phyloP scores from a whole-genome alignment of 2,329 filamentous ascomycete genomes.

The Zymoseptoria brevis region DNA sequence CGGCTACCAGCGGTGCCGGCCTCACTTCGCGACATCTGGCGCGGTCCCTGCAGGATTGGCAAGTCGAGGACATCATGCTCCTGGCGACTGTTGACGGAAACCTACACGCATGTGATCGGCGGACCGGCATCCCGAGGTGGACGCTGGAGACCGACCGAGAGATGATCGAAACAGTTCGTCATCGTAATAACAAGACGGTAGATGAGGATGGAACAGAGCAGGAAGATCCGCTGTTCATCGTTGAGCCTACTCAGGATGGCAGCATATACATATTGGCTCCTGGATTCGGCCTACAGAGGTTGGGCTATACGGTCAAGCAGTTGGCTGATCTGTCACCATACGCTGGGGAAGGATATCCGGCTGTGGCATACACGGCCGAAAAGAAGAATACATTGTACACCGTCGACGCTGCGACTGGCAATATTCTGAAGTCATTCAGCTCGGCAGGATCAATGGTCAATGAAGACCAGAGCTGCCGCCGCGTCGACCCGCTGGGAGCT shows the following conservation, averaged over 20 bases:
- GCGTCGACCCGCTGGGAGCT: slow-evolving; percentile 53
- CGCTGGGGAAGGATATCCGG: slow-evolving; percentile 58
- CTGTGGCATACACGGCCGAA: slow-evolving; percentile 80
- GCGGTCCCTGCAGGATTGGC: slow-evolving; percentile 98
- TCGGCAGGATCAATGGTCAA: slow-evolving; percentile 59
- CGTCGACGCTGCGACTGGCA: slow-evolving; percentile 77
- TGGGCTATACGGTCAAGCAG: slow-evolving; percentile 71
- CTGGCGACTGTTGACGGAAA: slow-evolving; percentile 99
- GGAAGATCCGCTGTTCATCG: slow-evolving; percentile 88
- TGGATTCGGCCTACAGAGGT: slow-evolving; percentile 54
- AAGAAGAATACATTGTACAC: slow-evolving; percentile 88
- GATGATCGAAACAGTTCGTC: slow-evolving; percentile 84
- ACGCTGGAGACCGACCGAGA: slow-evolving; percentile 74
- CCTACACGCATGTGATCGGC: slow-evolving; percentile 82
- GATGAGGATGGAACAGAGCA: slow-evolving; percentile 55
- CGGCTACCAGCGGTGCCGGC: slow-evolving; percentile 45
- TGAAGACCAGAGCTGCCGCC: slow-evolving; percentile 66
- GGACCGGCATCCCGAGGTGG: slow-evolving; percentile 78
- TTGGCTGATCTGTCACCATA: slow-evolving; percentile 74
- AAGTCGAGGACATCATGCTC: slow-evolving; percentile 99
- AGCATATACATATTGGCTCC: slow-evolving; percentile 80
- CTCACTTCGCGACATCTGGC: slow-evolving; percentile 75
- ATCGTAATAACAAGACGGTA: slow-evolving; percentile 59
- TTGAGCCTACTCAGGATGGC: slow-evolving; percentile 84
- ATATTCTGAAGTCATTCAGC: slow-evolving; percentile 76